Conservation (phyloP, 345 rosid genomes). For the Salix purpurea region DNA sequence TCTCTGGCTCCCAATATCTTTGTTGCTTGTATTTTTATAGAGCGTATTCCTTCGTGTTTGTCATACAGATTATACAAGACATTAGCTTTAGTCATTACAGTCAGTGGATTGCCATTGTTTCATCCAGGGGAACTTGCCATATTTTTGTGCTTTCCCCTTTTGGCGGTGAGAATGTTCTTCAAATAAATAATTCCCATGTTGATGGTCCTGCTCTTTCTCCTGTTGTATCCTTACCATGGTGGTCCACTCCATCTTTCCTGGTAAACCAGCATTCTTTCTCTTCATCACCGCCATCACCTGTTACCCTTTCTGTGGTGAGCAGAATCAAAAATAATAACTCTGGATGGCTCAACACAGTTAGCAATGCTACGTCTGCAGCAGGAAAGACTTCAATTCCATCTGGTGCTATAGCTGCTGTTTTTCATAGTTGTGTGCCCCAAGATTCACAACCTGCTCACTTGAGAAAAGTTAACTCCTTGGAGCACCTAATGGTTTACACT, state of each 20-base stretch:
- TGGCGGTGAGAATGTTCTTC: slow-evolving; percentile 90
- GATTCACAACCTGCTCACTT: slow-evolving; percentile 41
- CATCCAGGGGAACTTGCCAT: slow-evolving; percentile 89
- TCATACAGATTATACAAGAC: slow-evolving; percentile 81
- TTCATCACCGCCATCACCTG: slow-evolving; percentile 54
- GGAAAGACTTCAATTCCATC: slow-evolving; percentile 72
- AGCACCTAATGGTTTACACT: slow-evolving; percentile 72
- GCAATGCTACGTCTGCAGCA: slow-evolving; percentile 66
- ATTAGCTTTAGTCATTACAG: slow-evolving; percentile 85
- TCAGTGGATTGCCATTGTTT: slow-evolving; percentile 90
- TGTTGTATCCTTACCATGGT: slow-evolving; percentile 74
- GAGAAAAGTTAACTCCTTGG: slow-evolving; percentile 50
- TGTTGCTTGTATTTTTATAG: slow-evolving; percentile 6
- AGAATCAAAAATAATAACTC: slow-evolving; percentile 69
- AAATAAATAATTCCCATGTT: slow-evolving; percentile 55
- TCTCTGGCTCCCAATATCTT: neutral
- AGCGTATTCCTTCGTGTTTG: slow-evolving; percentile 11
- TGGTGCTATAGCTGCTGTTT: slow-evolving; percentile 80
- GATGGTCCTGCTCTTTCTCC: slow-evolving; percentile 73
- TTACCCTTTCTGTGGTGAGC: slow-evolving; percentile 84
- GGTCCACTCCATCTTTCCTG: slow-evolving; percentile 73
- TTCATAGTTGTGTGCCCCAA: slow-evolving; percentile 53
- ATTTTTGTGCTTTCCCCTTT: slow-evolving; percentile 83
- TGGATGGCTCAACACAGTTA: slow-evolving; percentile 93
- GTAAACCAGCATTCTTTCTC: slow-evolving; percentile 51